Base-by-base conservation (phyloP, 2,329 filamentous ascomycete species). In the Clarireedia homoeocarpa region DNA sequence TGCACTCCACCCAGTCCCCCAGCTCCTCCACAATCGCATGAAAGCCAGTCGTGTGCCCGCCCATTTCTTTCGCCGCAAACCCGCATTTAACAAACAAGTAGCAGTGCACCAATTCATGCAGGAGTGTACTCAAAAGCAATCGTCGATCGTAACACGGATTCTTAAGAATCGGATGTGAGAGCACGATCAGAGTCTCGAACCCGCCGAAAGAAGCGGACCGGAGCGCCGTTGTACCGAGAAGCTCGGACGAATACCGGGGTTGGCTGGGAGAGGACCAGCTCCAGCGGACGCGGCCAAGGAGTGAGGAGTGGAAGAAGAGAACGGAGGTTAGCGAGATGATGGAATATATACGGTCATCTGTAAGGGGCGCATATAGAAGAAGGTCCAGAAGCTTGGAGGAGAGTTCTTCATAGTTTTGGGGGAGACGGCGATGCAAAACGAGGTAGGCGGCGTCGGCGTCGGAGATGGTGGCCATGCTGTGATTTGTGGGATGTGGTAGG, bases 101-200 rank as follows among this genome's bases (percentile, higher is more conserved):
- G 68, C 82, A 82, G 69, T 86, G 83, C 48, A 86, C 82, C 62
- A 85, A 76, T 69, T 86, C 83, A 65, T 86, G 83, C 48, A 86
- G 65, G 60, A 86, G 85, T 0, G 83, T 83, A 6, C 80, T 81
- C 49, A 86, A 83, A 54, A 86, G 74, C 15, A 86, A 72, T 6
- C 81, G 74, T 5, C 82, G 72, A 65, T 82, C 83, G 67, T 82
- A 86, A 49, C 49, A 48, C 1, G 58, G 48, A 72, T 74, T 14
- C 40, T 72, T 73, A n/a, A 85, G 73, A 14, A 85, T 82, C 0
- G 80, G 77, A 2, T 75, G 74, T 4, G 82, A 85, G 12, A 86
- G 71, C 4, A 83, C 77, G 50, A 86, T 83, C 26, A 84, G 72
- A 1, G 82, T 84, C 68, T 86, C 83, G 63, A 78, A 83, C 10